Base-by-base conservation (phyloP, 2,329 filamentous ascomycete genomes). In the Microdochium paspali region DNA sequence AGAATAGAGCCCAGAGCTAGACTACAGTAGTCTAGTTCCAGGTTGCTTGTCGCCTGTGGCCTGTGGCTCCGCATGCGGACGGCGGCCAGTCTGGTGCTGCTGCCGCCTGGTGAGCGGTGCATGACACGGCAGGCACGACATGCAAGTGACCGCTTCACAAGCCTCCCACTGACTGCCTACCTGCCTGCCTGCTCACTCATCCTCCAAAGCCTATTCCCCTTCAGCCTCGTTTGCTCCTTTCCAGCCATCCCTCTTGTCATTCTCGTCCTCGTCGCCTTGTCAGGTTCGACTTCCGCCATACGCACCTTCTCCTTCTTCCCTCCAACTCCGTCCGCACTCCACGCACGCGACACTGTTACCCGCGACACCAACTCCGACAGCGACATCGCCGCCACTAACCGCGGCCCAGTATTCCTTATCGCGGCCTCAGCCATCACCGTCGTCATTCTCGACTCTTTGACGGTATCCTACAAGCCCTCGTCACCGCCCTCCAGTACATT, bases 41-140 rank as follows among this genome's bases (percentile, higher is more conserved):
- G n/a, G n/a, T n/a, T n/a, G n/a, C n/a, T n/a, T n/a, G n/a, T n/a
- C n/a, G n/a, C n/a, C n/a, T n/a, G n/a, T n/a, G n/a, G n/a, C n/a
- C n/a, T n/a, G n/a, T n/a, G 31, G 10, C 35, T 40, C 35, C 35
- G 35, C 35, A 40, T 21, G 23, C 35, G 35, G 31, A n/a, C n/a
- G n/a, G n/a, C n/a, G n/a, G n/a, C n/a, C n/a, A n/a, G n/a, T n/a
- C n/a, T n/a, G n/a, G 31, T n/a, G 31, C 31, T 35, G 31, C 7
- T n/a, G 31, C 15, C 18, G 10, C n/a, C 15, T 40, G 35, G n/a
- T 18, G 12, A 35, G 31, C 18, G 6, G 35, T 40, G 35, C 35
- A 40, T 40, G 35, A 40, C 35, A 40, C 35, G 31, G 31, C 31
- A 40, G 18, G 35, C 35, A 40, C 35, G 35, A 40, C 35, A 40